Evolutionary conservation across 2,329 filamentous ascomycete genomes (phyloP).

Genomic region (Monilinia laxa): DNA sequence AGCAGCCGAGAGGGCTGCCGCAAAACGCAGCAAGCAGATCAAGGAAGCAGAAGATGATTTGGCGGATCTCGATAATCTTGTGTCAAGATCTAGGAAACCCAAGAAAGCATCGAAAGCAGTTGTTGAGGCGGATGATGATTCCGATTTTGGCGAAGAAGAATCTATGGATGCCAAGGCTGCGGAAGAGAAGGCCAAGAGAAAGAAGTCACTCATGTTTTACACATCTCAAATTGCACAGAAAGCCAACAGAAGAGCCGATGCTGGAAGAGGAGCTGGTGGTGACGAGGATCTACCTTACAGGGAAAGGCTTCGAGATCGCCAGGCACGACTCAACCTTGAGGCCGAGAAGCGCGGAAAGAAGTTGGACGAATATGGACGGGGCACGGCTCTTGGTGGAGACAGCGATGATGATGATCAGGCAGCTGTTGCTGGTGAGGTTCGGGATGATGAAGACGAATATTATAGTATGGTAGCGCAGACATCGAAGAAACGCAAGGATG

Average conservation of each 20-base stretch:
- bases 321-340: conserved; percentile 82
- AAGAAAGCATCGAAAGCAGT: conserved; percentile 43
- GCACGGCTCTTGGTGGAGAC: conserved; percentile 62
- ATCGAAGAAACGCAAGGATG: conserved; percentile 69
- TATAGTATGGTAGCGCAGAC: conserved; percentile 81
- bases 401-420: conserved; percentile 43
- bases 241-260: conserved; percentile 76
- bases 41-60: conserved; percentile 46
- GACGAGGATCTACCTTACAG: conserved; percentile 84
- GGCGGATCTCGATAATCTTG: conserved; percentile 41
- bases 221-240: conserved; percentile 97
- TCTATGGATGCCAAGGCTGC: conserved; percentile 73
- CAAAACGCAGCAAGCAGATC: conserved; percentile 40
- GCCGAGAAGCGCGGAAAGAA: conserved; percentile 79
- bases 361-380: conserved; percentile 60
- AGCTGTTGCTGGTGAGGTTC: conserved; percentile 45
- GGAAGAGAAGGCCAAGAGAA: conserved; percentile 82
- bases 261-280: conserved; percentile 72
- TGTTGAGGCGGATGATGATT: conserved; percentile 68
- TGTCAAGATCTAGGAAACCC: conserved; percentile 32
- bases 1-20: conserved; percentile 41
- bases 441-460: conserved; percentile 65
- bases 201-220: conserved; percentile 95
- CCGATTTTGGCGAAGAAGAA: conserved; percentile 92
- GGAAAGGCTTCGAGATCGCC: conserved; percentile 82